Evolutionary conservation across 345 rosid genomes (phyloP).

Genomic region (Acer negundo): DNA sequence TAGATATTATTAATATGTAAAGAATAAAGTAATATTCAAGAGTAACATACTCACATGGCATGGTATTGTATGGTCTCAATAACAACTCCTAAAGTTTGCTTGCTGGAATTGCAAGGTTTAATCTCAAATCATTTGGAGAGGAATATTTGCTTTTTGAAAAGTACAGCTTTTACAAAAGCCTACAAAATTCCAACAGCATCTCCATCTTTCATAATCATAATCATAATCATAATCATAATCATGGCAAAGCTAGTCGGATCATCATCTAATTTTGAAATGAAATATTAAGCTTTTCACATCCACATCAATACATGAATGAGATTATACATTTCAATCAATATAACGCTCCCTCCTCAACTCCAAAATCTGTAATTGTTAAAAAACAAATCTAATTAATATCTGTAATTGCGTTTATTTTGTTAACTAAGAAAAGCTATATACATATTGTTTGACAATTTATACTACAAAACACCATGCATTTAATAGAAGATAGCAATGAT

Average conservation of each 20-base stretch:
- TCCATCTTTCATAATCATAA: not conserved
- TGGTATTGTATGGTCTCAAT: not conserved
- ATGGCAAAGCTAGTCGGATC: no score
- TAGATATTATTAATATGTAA: not conserved
- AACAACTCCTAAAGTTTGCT: not conserved
- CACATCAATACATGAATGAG: no score
- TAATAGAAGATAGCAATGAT: not conserved
- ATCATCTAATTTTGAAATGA: no score
- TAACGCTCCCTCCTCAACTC: not conserved
- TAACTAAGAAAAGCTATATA: slow-evolving; percentile 1
- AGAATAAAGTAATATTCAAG: not conserved
- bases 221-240: no score
- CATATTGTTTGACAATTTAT: not conserved
- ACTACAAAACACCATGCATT: no score
- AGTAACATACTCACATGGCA: not conserved
- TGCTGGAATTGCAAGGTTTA: not conserved
- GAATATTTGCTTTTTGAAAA: no score
- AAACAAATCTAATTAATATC: not conserved
- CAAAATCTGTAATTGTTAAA: not conserved
- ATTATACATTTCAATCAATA: not conserved
- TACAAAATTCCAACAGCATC: not conserved
- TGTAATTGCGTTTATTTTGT: no score
- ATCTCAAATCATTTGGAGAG: not conserved
- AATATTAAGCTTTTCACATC: no score
- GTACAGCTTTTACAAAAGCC: not conserved